phyloP scores from a whole-genome alignment of 1,139 yeast genomes.

The Geotrichum phurueaensis region DNA sequence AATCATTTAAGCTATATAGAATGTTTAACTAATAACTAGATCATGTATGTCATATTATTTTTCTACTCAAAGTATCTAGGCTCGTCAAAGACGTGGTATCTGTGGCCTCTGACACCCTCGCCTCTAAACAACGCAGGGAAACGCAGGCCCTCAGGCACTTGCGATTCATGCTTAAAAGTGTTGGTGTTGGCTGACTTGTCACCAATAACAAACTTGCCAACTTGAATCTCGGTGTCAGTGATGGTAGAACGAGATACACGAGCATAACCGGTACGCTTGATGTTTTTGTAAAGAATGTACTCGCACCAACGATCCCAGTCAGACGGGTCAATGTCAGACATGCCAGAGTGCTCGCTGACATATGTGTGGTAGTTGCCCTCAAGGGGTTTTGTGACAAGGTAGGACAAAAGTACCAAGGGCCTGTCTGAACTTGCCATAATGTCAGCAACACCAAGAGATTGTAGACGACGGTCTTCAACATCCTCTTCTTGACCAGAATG shows the following conservation, averaged over 20 bases:
- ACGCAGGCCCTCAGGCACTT: conserved; percentile 56
- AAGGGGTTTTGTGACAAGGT: conserved; percentile 79
- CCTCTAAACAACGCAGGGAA: conserved; percentile 84
- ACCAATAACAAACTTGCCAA: conserved; percentile 75
- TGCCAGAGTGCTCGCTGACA: conserved; percentile 75
- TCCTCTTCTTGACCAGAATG: conserved; percentile 99
- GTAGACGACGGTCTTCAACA: conserved; percentile 84
- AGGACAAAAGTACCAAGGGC: conserved; percentile 79
- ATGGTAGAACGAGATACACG: conserved; percentile 89
- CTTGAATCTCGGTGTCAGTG: conserved; percentile 94
- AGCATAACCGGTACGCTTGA: conserved; percentile 88
- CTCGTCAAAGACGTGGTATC: conserved; percentile 89
- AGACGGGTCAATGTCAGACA: conserved; percentile 87
- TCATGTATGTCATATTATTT: neutral
- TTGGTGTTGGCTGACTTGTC: conserved; percentile 47
- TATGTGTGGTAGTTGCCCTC: conserved; percentile 89
- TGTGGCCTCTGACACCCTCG: conserved; percentile 92
- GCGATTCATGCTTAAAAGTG: conserved; percentile 51
- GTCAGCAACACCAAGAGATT: conserved; percentile 67
- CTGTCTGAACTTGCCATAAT: conserved; percentile 73
- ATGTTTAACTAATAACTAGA: neutral
- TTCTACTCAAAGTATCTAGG: conserved; percentile 59
- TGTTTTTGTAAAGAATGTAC: conserved; percentile 79
- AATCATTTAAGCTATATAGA: neutral
- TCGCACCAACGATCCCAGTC: conserved; percentile 99